Evolutionary conservation across 805 yeast genomes (phyloP).

Genomic region (Blastobotrys mokoenaii): DNA sequence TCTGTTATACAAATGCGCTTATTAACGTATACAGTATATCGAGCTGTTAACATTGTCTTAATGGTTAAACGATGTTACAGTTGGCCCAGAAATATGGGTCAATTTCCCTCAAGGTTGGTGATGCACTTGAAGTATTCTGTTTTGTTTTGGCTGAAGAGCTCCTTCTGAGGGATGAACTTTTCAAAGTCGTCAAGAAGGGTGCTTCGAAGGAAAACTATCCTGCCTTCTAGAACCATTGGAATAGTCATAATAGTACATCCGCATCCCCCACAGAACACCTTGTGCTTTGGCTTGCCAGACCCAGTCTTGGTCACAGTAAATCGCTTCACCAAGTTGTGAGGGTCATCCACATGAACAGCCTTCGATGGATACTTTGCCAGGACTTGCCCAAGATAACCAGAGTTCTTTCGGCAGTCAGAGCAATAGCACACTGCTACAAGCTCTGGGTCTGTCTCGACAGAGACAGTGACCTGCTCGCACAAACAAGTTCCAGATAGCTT

Average conservation of each 20-base stretch:
- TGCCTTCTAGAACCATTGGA: conserved; percentile 12
- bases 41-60: too few species aligned
- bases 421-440: conserved; percentile 9
- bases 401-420: conserved; percentile 12
- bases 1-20: too few species aligned
- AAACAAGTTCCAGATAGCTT: conserved; percentile 8
- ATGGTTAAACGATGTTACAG: too few species aligned
- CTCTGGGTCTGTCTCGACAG: conserved; percentile 1
- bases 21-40: too few species aligned
- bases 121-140: background rate
- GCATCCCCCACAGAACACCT: conserved; percentile 9
- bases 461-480: conserved; percentile 7
- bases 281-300: conserved; percentile 10
- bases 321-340: conserved; percentile 1
- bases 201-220: conserved; percentile 6
- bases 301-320: conserved; percentile 8
- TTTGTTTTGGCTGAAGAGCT: conserved; percentile 5
- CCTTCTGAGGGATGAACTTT: conserved; percentile 3
- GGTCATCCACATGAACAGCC: conserved; percentile 6
- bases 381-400: conserved; percentile 13
- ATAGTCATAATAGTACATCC: conserved; percentile 10
- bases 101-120: background rate
- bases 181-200: conserved; percentile 8
- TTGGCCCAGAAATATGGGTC: too few species aligned
- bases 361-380: conserved; percentile 2